Conservation (phyloP, 208 protist genomes). For the Paratrypanosoma confusum region DNA sequence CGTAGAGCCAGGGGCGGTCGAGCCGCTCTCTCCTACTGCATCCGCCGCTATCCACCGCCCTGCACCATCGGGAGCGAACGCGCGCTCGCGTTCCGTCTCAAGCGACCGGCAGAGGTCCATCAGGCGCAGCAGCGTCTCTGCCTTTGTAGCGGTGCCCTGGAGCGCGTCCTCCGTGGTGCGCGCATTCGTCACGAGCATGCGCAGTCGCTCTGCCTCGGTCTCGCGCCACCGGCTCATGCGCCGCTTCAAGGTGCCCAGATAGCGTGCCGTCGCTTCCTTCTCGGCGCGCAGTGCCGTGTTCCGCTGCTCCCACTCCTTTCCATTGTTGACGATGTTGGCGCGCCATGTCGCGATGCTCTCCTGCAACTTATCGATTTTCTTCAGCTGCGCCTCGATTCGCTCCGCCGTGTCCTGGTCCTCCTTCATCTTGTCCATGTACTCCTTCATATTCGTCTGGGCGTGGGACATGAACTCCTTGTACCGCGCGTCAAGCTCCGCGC, state of each 20-base stretch:
- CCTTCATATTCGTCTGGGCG: constrained; percentile 89
- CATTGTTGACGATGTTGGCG: constrained; percentile 81
- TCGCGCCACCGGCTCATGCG: constrained; percentile 91
- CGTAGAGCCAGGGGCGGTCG: not conserved
- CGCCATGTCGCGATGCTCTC: constrained; percentile 85
- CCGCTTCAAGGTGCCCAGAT: constrained; percentile 89
- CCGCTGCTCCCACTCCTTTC: constrained; percentile 86
- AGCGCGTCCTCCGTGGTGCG: constrained; percentile 68
- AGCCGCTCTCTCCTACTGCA: not conserved
- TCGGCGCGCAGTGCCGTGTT: constrained; percentile 88
- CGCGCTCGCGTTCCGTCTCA: constrained; percentile 94
- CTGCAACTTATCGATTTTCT: constrained; percentile 92
- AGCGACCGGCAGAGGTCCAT: constrained; percentile 88
- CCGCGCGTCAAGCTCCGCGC: constrained; percentile 62
- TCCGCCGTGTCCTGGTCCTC: constrained; percentile 88
- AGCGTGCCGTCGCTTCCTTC: constrained; percentile 80
- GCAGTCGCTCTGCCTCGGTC: constrained; percentile 69
- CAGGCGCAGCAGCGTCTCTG: constrained; percentile 85
- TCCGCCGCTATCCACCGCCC: not conserved
- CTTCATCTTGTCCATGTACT: constrained; percentile 92
- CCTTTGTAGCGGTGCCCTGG: constrained; percentile 46
- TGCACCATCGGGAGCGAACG: not conserved
- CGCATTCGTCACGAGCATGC: constrained; percentile 85
- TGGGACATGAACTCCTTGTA: constrained; percentile 89
- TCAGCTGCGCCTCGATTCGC: constrained; percentile 79